Evolutionary conservation across 371 early-diverging fungal genomes (phyloP), one percentile per base, ranked within the genome.

Genomic region (Circinella minor): DNA sequence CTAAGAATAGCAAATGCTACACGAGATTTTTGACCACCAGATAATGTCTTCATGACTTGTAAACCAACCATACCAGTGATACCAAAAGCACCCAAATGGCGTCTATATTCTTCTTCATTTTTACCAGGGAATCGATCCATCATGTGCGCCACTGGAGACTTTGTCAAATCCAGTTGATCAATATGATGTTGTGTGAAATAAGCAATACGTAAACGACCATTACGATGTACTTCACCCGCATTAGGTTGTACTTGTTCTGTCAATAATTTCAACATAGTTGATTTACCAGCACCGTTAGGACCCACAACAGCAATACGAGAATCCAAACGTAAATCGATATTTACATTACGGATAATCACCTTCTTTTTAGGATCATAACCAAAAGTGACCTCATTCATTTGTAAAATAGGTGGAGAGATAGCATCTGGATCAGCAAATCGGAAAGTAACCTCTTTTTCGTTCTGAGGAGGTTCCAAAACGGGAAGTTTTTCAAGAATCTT

Each of bases 131-230:
- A 99, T 71, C 83, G 88, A 70, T 86, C 87, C 39, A 88, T 86
- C 90, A 99, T 88, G 70, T 94, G 96, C n/a, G 89, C 94, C 13
- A 98, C 97, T 4, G 96, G 91, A 11, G 91, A 88, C 66, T 88
- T 84, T 57, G 84, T 90, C 57, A 97, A 82, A 77, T 95, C 95
- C 61, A 99, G 85, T 75, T 97, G 97, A 80, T 99, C 99, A 47
- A 97, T 95, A 77, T 96, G 97, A 74, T 99, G 99, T 84, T 99
- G 99, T 61, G 96, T 94, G 84, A 99, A 99, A 77, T 95, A 92
- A 37, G 95, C 99, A 64, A 97, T 90, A 38, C 96, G 92, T 67
- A 98, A 87, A 63, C 96, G 92, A n/a, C 95, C 96, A 71, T 98
- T 96, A 59, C 97, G 91, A 72, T 95, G 90, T 27, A 95, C 93